Percentiles rank a stretch among this genome's conserved stretches.
Evolutionary conservation across 208 protist genomes (phyloP).

Genomic region (Crithidia sp.): DNA sequence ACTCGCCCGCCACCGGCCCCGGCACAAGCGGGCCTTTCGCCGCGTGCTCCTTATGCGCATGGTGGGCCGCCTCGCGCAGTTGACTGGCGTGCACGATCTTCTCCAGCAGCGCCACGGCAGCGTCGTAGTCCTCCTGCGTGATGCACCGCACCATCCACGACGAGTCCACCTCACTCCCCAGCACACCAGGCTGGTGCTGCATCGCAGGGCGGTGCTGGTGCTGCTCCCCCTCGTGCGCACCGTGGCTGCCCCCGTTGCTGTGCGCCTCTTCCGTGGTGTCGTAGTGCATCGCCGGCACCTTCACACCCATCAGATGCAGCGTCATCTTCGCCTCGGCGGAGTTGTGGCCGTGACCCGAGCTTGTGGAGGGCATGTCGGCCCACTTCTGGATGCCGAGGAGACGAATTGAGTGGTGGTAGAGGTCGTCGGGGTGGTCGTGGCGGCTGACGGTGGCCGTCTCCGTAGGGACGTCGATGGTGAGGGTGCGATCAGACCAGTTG

Average conservation of each 20-base stretch:
- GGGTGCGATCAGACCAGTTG: slow-evolving; percentile 6
- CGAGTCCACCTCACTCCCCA: background rate
- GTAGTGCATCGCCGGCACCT: background rate
- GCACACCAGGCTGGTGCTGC: background rate
- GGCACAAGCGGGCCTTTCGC: background rate
- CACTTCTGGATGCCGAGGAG: slow-evolving; percentile 6
- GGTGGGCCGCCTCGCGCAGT: background rate
- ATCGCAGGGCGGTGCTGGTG: background rate
- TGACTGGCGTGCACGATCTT: background rate
- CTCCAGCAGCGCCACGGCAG: background rate
- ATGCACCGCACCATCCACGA: background rate
- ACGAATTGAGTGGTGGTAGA: slow-evolving; percentile 4
- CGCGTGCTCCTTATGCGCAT: background rate
- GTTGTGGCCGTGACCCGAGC: slow-evolving; percentile 1
- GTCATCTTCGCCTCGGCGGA: slow-evolving; percentile 8
- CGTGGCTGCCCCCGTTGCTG: background rate
- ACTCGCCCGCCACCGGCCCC: background rate
- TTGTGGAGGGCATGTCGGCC: background rate
- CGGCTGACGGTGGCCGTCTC: slow-evolving; percentile 10
- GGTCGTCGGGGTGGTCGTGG: slow-evolving; percentile 5
- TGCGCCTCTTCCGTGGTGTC: background rate
- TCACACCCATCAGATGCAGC: slow-evolving; percentile 1
- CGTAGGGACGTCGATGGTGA: slow-evolving; percentile 4
- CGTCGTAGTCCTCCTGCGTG: background rate
- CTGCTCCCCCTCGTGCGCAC: too few relatives aligned